Conservation (phyloP, 1,139 yeast species). For the Hyphopichia pseudoburtonii region DNA sequence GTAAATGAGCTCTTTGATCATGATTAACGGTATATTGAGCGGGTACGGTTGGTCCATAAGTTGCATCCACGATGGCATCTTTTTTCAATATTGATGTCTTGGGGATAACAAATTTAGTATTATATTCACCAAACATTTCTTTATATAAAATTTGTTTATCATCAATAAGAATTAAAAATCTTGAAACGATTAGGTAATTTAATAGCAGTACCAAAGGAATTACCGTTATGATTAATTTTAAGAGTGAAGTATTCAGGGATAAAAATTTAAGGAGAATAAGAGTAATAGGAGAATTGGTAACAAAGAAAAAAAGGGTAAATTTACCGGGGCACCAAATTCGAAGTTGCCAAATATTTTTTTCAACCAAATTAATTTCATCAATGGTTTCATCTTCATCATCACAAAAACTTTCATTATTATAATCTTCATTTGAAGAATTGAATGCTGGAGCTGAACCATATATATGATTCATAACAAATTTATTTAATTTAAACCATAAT, state of each 20-base stretch:
- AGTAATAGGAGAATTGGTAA: slow-evolving; percentile 59
- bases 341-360: slow-evolving; percentile 50
- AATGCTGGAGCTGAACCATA: neutral
- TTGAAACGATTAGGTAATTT: slow-evolving; percentile 39
- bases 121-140: slow-evolving; percentile 65
- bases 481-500: slow-evolving; percentile 10
- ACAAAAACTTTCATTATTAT: slow-evolving; percentile 9
- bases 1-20: slow-evolving; percentile 29
- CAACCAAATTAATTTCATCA: slow-evolving; percentile 15
- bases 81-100: slow-evolving; percentile 51
- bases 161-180: slow-evolving; percentile 48
- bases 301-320: slow-evolving; percentile 46
- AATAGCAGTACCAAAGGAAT: slow-evolving; percentile 38
- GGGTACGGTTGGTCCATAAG: slow-evolving; percentile 32
- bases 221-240: slow-evolving; percentile 33
- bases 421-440: neutral
- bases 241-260: slow-evolving; percentile 31
- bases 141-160: slow-evolving; percentile 63
- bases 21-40: slow-evolving; percentile 11
- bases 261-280: slow-evolving; percentile 38
- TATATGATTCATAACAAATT: slow-evolving; percentile 8
- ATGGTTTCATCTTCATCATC: slow-evolving; percentile 19
- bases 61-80: slow-evolving; percentile 68
- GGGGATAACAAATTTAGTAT: slow-evolving; percentile 65
- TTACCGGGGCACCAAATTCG: slow-evolving; percentile 61